Base-by-base conservation (phyloP, 441 rosid species). In the Cnidoscolus chayamansa region DNA sequence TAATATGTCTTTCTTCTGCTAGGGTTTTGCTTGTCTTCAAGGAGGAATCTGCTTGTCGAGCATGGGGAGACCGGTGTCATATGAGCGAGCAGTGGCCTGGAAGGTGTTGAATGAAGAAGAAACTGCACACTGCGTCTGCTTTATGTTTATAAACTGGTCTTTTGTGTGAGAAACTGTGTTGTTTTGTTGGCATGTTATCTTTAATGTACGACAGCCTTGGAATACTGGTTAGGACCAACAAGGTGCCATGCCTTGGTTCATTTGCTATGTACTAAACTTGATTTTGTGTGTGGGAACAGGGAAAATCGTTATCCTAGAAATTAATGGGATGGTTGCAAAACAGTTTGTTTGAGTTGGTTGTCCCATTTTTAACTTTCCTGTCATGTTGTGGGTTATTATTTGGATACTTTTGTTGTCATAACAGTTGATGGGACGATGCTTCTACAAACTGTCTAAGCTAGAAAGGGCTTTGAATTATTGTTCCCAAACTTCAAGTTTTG, bases 1-100 rank as follows among this genome's bases (percentile, higher is more conserved):
- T 79, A 25, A 68, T 31, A 5, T 43, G 11, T 55, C 4, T 45
- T 31, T 62, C 25, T 75, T n/a, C 43, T 76, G 72, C 8, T 10
- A 94, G 98, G 98, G 99, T 17, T 95, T 89, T n/a, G 87, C 90
- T 25, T 91, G 94, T 73, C 94, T 95, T 61, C 95, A 89, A 81
- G 92, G 95, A 0, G 97, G 99, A 50, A 90, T 93, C 71, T 95
- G 99, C 45, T 80, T 95, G 80, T 95, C 99, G 17, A 95, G 98
- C 91, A 95, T 95, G 99, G 97, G 97, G 17, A 87, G 99, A 72
- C 99, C 99, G 0, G 94, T 93, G 57, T 95, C 98, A 0, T 93
- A 89, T 0, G 99, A 93, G 80, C 86, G 95, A 74, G 99, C 98
- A 16, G 98, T 95, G 81, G 96, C 99, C 32, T 95, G 98, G 98